These are phyloP conservation scores for Cystobasidium pallidum DNA, from an alignment of 1,284 basidiomycete species.

Conservation along the genomic window DNA sequence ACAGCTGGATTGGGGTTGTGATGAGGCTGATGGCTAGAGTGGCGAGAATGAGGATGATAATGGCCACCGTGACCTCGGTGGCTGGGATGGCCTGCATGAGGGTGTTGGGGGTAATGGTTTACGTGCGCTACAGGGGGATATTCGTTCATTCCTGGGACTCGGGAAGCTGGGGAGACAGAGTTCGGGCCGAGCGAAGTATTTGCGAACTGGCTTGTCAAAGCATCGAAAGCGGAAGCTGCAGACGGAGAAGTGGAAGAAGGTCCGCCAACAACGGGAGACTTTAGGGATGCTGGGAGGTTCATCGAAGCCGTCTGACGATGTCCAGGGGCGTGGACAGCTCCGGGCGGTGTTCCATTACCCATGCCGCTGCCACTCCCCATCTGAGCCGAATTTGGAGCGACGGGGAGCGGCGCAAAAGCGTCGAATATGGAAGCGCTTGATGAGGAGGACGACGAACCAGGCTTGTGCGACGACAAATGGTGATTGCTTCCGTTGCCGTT, in stretches of 20 bases:
- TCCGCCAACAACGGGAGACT: conserved; percentile 26
- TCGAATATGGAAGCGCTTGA: conserved; percentile 40
- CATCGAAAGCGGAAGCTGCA: conserved; percentile 24
- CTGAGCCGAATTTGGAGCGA: conserved; percentile 9
- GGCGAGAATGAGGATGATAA: conserved; percentile 22
- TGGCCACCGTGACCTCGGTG: not conserved
- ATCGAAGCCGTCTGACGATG: conserved; percentile 21
- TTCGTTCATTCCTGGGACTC: conserved; percentile 17
- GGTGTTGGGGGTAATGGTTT: conserved; percentile 9
- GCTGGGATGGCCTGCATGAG: conserved; percentile 6
- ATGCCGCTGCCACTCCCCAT: not conserved
- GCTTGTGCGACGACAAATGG: conserved; percentile 7
- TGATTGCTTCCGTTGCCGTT: conserved; percentile 9
- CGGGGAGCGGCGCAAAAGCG: conserved; percentile 34
- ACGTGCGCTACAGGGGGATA: not conserved
- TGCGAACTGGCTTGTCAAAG: conserved; percentile 21
- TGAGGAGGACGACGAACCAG: conserved; percentile 19
- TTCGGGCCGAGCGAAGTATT: conserved; percentile 28
- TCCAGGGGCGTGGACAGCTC: not conserved
- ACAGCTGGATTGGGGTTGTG: conserved; percentile 39
- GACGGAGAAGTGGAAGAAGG: conserved; percentile 29
- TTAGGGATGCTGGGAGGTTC: conserved; percentile 1
- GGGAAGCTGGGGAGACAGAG: conserved; percentile 2
- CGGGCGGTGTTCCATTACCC: not conserved
- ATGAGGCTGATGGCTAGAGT: conserved; percentile 14